Evolutionary conservation across 208 protist species (phyloP).

Genomic region (Angomonas ambiguus): DNA sequence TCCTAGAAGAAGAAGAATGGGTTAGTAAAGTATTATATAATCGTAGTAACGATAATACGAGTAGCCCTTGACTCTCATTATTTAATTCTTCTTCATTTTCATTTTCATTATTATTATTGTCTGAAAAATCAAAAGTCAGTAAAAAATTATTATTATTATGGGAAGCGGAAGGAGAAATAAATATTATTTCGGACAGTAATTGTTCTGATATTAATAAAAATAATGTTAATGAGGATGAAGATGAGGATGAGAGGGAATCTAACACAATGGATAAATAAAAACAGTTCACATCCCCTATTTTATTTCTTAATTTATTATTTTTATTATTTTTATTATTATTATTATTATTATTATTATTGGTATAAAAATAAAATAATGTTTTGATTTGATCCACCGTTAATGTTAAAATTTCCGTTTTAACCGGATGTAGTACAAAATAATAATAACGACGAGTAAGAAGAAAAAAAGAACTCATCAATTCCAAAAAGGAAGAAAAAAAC

Average conservation of each 20-base stretch:
- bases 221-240: no score
- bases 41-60: no score
- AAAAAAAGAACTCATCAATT: neutral
- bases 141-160: neutral
- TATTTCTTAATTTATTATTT: neutral
- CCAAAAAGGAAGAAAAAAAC: neutral
- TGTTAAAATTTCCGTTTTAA: neutral
- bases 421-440: no score
- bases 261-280: no score
- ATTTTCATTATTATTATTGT: no score
- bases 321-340: neutral
- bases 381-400: neutral
- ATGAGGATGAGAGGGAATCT: no score
- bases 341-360: slow-evolving; percentile 8
- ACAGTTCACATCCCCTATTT: no score
- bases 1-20: neutral
- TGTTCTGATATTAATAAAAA: no score
- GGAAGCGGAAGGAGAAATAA: neutral
- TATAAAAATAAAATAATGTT: slow-evolving; percentile 1
- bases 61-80: no score
- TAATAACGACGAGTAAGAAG: neutral
- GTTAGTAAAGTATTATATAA: neutral
- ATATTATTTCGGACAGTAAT: neutral
- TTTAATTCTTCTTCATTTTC: no score
- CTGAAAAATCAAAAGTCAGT: neutral